phyloP scores from a whole-genome alignment of 192 early-diverging fungal genomes.

The Lobosporangium transversale region DNA sequence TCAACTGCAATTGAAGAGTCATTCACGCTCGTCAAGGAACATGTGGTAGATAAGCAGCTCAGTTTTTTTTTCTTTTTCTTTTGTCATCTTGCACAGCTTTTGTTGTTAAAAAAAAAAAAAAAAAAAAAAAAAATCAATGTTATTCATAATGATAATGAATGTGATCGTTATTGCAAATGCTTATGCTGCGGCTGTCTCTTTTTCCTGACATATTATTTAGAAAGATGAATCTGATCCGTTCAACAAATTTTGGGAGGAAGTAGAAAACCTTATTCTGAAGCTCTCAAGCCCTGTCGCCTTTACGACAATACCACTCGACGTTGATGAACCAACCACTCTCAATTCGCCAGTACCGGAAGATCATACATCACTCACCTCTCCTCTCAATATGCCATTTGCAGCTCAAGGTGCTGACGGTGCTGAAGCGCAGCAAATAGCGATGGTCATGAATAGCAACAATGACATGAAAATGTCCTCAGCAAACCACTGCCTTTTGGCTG shows the following conservation, averaged over 20 bases:
- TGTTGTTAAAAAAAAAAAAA: no score
- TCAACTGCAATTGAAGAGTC: slow-evolving; percentile 49
- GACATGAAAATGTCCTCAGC: no score
- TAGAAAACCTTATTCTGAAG: slow-evolving; percentile 78
- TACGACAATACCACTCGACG: slow-evolving; percentile 64
- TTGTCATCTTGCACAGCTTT: no score
- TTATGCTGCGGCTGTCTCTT: background rate
- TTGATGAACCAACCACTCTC: slow-evolving; percentile 41
- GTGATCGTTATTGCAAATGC: background rate
- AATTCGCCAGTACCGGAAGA: slow-evolving; percentile 19
- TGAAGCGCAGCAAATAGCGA: no score
- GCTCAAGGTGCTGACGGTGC: background rate
- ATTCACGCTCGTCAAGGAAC: slow-evolving; percentile 38
- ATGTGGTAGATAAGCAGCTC: slow-evolving; percentile 32
- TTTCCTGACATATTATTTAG: slow-evolving; percentile 14
- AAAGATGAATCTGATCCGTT: slow-evolving; percentile 84
- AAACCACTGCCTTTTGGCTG: no score
- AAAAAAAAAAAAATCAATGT: no score
- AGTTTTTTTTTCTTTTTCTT: no score
- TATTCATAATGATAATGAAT: no score
- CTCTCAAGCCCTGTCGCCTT: slow-evolving; percentile 74
- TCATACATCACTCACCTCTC: slow-evolving; percentile 5
- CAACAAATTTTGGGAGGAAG: slow-evolving; percentile 83
- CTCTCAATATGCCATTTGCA: slow-evolving; percentile 1
- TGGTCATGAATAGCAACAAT: background rate